Evolutionary conservation across 1,139 yeast species (phyloP).

Genomic region (Eremothecium gossypii): DNA sequence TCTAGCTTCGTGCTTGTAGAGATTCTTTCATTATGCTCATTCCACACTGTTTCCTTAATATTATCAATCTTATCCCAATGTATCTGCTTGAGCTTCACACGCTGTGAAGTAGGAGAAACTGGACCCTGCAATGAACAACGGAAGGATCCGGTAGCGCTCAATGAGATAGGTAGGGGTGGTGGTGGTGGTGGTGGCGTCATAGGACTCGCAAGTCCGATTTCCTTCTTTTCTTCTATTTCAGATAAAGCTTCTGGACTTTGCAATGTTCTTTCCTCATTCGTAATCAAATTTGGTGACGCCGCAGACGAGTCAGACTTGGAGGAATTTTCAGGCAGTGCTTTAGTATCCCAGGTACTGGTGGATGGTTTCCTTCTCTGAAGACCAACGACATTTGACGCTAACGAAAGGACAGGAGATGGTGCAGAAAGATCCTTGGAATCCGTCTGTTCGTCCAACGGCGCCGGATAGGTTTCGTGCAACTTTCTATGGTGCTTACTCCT

Average conservation of each 20-base stretch:
- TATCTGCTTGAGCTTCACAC: conserved; percentile 65
- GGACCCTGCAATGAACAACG: background rate
- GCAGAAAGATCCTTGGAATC: background rate
- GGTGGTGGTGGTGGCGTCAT: conserved; percentile 17
- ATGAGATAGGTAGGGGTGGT: conserved; percentile 11
- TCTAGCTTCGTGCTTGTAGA: conserved; percentile 49
- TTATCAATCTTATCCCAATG: conserved; percentile 86
- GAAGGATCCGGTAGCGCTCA: background rate
- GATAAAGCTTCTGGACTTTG: too few species aligned
- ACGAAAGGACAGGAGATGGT: background rate
- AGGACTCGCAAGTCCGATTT: too few species aligned
- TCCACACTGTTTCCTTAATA: conserved; percentile 77
- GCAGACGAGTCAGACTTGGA: too few species aligned
- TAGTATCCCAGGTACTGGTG: too few species aligned
- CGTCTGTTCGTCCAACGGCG: background rate
- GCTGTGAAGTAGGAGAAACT: background rate
- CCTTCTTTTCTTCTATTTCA: too few species aligned
- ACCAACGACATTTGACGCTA: background rate
- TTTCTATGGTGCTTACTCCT: too few species aligned
- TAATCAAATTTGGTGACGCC: too few species aligned
- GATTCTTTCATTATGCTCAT: conserved; percentile 40
- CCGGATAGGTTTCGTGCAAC: too few species aligned
- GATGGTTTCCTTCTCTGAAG: too few species aligned
- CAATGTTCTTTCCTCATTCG: too few species aligned
- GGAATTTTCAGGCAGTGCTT: too few species aligned